Base-by-base conservation (phyloP, 805 yeast genomes). In the Schwanniomyces pseudopolymorphus region DNA sequence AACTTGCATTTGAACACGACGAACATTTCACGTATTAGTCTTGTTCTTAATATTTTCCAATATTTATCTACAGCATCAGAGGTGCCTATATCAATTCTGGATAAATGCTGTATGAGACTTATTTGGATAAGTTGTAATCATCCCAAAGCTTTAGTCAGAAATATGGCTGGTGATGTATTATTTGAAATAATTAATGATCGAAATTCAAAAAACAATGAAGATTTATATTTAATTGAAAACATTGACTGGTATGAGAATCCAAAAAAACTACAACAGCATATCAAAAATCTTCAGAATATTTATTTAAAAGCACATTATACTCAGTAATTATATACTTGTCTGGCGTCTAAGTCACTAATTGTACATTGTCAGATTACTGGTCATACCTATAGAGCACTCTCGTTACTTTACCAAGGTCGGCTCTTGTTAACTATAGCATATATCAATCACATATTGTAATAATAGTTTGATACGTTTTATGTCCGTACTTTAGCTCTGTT, bases 1-100 rank as follows among this genome's bases (percentile, higher is more conserved):
- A 85, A 85, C 56, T 59, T 81, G 27, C 85, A 83, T 44, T 63
- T 85, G 27, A 76, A 75, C 47, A 77, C 81, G 1, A 57, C 69
- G 4, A 72, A 70, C 42, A 39, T 67, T 6, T 46, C 61, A 0
- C 59, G 82, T 36, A 49, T 81, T 1, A 53, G 60, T 0, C 53
- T 69, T 11, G 74, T 77, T 0, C 56, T 82, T 4, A 63, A 68
- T 42, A 50, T 81, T 0, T 75, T 84, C 50, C 75, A 73, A 5
- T 64, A 66, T 37, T 45, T 83, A 26, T 55, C 64, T 25, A 17
- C 19, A 17, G 39, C 24, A 3, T 39, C 52, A 0, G 17, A 51
- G 42, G 40, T 39, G 17, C 16, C 48, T n/a, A 14, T 3, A 37
- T 47, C 42, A 11, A 17, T 56, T 14, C 43, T 44, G 35, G 3